phyloP scores from a whole-genome alignment of 2,329 filamentous ascomycete genomes.

The Cladosporium austrohemisphaericum region DNA sequence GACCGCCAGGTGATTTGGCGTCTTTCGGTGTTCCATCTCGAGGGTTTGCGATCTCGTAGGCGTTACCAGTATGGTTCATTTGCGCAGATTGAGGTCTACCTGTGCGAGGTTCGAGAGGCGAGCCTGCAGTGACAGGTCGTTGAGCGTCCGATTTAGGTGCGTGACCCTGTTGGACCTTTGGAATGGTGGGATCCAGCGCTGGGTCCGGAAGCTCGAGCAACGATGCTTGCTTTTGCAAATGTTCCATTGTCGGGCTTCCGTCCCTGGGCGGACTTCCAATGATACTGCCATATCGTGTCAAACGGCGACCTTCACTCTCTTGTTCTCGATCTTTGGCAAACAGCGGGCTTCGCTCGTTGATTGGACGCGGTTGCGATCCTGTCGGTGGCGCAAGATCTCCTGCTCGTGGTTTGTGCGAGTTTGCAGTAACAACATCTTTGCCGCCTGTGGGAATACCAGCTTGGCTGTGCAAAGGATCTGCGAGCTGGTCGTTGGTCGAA shows the following conservation, averaged over 20 bases:
- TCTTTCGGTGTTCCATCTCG: background rate
- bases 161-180: background rate
- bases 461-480: conserved; percentile 21
- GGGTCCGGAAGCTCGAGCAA: conserved; percentile 60
- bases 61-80: conserved; percentile 26
- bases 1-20: background rate
- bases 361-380: conserved; percentile 10
- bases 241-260: conserved; percentile 15
- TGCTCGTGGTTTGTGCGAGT: background rate
- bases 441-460: background rate
- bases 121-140: conserved; percentile 14
- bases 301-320: conserved; percentile 20
- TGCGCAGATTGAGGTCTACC: conserved; percentile 21
- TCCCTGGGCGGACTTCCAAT: conserved; percentile 49
- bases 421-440: background rate
- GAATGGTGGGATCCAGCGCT: conserved; percentile 47
- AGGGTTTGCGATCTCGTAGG: conserved; percentile 22
- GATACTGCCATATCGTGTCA: conserved; percentile 62
- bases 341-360: conserved; percentile 32
- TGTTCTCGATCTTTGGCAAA: conserved; percentile 12
- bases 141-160: conserved; percentile 15
- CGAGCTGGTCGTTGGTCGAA: conserved; percentile 16
- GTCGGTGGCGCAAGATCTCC: background rate
- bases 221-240: conserved; percentile 35
- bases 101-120: conserved; percentile 5